Evolutionary conservation across 345 rosid species (phyloP).

Genomic region (Arabis hirsuta): DNA sequence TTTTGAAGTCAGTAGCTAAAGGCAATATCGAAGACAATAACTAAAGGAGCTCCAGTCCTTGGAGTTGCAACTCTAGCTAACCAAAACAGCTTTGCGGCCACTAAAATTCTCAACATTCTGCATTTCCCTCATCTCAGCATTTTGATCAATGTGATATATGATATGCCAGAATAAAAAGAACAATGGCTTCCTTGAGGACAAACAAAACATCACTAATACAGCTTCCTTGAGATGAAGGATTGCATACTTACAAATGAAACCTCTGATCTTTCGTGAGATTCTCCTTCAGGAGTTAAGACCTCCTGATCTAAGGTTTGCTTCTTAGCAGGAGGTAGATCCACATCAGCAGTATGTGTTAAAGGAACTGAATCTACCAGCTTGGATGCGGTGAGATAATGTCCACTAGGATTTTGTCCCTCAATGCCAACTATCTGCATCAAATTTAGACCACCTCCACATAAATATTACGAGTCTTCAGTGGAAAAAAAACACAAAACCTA

Average conservation of each 20-base stretch:
- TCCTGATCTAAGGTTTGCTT: conserved; percentile 74
- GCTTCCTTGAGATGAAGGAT: conserved; percentile 31
- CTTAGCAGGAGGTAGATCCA: conserved; percentile 66
- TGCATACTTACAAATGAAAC: conserved; percentile 63
- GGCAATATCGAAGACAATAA: background rate
- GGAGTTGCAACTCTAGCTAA: background rate
- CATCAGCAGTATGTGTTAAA: conserved; percentile 46
- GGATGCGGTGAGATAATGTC: conserved; percentile 88
- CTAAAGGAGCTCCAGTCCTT: conserved; percentile 11
- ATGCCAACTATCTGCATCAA: conserved; percentile 77
- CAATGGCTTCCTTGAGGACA: background rate
- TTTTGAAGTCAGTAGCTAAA: background rate
- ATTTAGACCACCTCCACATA: conserved; percentile 34
- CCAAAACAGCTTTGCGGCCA: background rate
- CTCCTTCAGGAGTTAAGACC: conserved; percentile 43
- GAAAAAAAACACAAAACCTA: conserved; percentile 21
- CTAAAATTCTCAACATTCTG: conserved; percentile 8
- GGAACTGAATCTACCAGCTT: conserved; percentile 74
- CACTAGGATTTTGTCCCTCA: conserved; percentile 94
- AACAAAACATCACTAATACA: background rate
- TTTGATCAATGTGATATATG: background rate
- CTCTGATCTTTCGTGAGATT: conserved; percentile 44
- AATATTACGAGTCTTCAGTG: conserved; percentile 23
- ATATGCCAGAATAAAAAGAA: background rate
- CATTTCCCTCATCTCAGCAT: background rate